phyloP scores from a whole-genome alignment of 257 asterid species.

The Scutellaria galericulata region DNA sequence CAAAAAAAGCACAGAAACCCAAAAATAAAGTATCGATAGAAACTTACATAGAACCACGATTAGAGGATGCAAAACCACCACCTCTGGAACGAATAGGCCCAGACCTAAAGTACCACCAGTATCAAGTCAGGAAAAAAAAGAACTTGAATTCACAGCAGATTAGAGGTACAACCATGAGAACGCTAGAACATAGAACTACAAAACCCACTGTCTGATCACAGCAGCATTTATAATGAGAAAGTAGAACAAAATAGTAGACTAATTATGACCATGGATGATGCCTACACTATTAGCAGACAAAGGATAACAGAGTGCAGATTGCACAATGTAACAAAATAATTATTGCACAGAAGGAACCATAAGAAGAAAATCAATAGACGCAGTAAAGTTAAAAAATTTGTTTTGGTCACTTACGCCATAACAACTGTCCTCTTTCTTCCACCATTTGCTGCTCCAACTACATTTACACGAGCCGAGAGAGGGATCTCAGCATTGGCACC shows the following conservation, averaged over 20 bases:
- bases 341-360: neutral
- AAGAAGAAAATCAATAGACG: neutral
- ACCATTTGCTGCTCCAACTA: constrained; percentile 67
- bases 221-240: neutral
- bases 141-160: neutral
- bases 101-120: constrained; percentile 45
- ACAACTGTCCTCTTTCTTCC: constrained; percentile 68
- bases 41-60: constrained; percentile 62
- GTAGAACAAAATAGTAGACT: neutral
- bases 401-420: constrained; percentile 56
- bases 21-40: neutral
- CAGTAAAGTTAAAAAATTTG: neutral
- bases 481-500: constrained; percentile 60
- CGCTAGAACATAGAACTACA: neutral
- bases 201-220: neutral
- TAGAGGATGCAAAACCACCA: constrained; percentile 47
- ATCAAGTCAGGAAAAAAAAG: neutral
- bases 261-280: neutral
- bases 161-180: neutral
- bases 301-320: neutral
- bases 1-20: neutral
- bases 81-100: constrained; percentile 58
- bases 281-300: neutral
- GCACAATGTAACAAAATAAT: neutral
- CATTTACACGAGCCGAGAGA: constrained; percentile 70